Base-by-base conservation (phyloP, 2,329 filamentous ascomycete genomes). In the Sporothrix variecibatus region DNA sequence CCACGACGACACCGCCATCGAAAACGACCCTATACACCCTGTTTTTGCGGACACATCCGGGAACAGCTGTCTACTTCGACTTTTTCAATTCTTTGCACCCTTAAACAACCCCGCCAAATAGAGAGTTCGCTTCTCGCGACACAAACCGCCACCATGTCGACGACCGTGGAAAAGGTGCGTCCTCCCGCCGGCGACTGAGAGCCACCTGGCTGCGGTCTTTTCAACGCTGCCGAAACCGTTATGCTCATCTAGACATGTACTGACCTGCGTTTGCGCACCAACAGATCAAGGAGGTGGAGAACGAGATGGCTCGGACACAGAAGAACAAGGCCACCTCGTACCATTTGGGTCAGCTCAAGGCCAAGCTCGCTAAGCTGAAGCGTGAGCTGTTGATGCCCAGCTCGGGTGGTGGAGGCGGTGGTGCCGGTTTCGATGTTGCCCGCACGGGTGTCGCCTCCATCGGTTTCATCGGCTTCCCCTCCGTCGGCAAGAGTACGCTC, bases 401-500 rank as follows among this genome's bases (percentile, higher is more conserved):
- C 26, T 88, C 90, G 56, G 88, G 93, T 69, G 93, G 95, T 69
- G 94, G 95, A 74, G 95, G 95, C 73, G 95, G 93, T 74, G 94
- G 93, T 82, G 86, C 92, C 75, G 96, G 96, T 74, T 99, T 99
- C 87, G 96, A 99, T 86, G 96, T 99, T 77, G 96, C 96, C 76
- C 92, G 96, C 83, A 99, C 96, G 71, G 96, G 96, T 87, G 96
- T 98, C 77, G 96, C 96, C 77, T 97, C 94, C 87, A 91, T 99
- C 80, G 95, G 95, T 60, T 98, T 98, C 85, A 98, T 98, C 81
- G 96, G 96, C 43, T 99, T 99, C 81, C 96, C 96, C 1, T 99
- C 96, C 0, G 96, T 99, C 76, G 96, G 96, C 76, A 99, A 99
- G 86, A 97, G 94, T 88, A 99, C 96, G 70, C 87, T 99, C 79